Percentiles rank a stretch among this genome's conserved stretches.
Conservation (phyloP, 116 monocot species). For the Zostera marina region DNA sequence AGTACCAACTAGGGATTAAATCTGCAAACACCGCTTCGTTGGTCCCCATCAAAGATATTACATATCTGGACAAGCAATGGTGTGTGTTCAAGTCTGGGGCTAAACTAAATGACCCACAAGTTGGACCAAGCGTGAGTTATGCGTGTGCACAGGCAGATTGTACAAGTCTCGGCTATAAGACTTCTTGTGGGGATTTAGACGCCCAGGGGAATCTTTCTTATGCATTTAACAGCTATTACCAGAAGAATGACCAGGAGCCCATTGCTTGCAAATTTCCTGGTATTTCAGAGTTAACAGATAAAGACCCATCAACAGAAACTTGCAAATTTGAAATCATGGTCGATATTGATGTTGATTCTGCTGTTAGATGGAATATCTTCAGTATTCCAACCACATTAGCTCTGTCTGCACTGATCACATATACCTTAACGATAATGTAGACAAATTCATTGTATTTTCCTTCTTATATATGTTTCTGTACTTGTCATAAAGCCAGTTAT, state of each 20-base stretch:
- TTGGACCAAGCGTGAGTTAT: slow-evolving; percentile 47
- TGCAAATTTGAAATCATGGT: slow-evolving; percentile 50
- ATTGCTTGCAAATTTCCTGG: slow-evolving; percentile 38
- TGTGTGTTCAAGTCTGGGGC: slow-evolving; percentile 55
- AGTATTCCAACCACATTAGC: neutral
- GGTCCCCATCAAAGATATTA: slow-evolving; percentile 30
- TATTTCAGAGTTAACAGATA: slow-evolving; percentile 24
- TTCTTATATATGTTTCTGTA: neutral
- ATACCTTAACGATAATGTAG: slow-evolving; percentile 14
- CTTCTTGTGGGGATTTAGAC: slow-evolving; percentile 57
- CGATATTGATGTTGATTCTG: slow-evolving; percentile 4
- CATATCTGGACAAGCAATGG: slow-evolving; percentile 61
- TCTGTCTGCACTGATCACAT: slow-evolving; percentile 7
- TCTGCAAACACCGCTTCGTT: slow-evolving; percentile 18
- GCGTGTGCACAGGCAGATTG: slow-evolving; percentile 62
- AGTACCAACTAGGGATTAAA: slow-evolving; percentile 44
- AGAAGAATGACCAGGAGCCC: slow-evolving; percentile 54
- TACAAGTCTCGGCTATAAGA: slow-evolving; percentile 58
- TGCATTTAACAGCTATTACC: slow-evolving; percentile 80
- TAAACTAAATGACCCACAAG: slow-evolving; percentile 18
- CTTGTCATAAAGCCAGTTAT: no score
- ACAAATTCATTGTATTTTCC: neutral
- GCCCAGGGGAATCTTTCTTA: slow-evolving; percentile 60
- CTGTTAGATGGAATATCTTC: neutral
- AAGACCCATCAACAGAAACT: slow-evolving; percentile 26